Percentiles rank a stretch among this genome's conserved stretches.
Conservation (phyloP, 1,139 yeast species). For the Yamadazyma pseudoaaseri region DNA sequence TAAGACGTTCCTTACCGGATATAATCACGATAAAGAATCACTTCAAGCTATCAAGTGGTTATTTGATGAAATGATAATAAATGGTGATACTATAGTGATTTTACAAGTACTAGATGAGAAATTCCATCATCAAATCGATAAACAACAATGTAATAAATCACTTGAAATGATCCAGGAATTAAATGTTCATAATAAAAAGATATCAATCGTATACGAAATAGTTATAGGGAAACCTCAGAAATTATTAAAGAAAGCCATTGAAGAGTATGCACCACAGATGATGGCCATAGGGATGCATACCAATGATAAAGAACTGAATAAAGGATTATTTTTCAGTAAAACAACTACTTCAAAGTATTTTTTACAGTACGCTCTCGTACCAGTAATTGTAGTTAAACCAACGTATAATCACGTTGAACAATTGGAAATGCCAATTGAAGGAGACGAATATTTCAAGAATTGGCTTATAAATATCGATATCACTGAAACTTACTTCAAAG, state of each 20-base stretch:
- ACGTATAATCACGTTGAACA: conserved; percentile 38
- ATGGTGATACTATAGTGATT: conserved; percentile 65
- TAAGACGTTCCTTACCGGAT: conserved; percentile 63
- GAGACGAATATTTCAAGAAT: conserved; percentile 30
- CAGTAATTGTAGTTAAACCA: conserved; percentile 68
- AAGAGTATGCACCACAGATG: conserved; percentile 63
- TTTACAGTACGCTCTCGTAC: conserved; percentile 64
- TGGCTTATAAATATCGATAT: conserved; percentile 27
- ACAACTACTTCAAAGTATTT: conserved; percentile 60
- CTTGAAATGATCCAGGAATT: conserved; percentile 44
- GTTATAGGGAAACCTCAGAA: conserved; percentile 63
- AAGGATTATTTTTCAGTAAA: conserved; percentile 45
- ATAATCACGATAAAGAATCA: conserved; percentile 56
- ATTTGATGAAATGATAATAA: conserved; percentile 58
- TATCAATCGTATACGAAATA: conserved; percentile 57
- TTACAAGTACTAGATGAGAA: conserved; percentile 57
- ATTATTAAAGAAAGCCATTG: conserved; percentile 51
- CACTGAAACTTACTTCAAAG: conserved; percentile 18
- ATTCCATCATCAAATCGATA: conserved; percentile 25
- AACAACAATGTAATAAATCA: conserved; percentile 29
- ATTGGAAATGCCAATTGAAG: conserved; percentile 25
- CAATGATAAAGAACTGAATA: conserved; percentile 30
- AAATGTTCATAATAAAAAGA: conserved; percentile 47
- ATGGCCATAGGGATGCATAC: conserved; percentile 64
- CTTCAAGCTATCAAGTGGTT: conserved; percentile 65